These are phyloP conservation scores for Mycena epipterygia DNA, from an alignment of 768 basidiomycete species.

Conservation along the genomic window DNA sequence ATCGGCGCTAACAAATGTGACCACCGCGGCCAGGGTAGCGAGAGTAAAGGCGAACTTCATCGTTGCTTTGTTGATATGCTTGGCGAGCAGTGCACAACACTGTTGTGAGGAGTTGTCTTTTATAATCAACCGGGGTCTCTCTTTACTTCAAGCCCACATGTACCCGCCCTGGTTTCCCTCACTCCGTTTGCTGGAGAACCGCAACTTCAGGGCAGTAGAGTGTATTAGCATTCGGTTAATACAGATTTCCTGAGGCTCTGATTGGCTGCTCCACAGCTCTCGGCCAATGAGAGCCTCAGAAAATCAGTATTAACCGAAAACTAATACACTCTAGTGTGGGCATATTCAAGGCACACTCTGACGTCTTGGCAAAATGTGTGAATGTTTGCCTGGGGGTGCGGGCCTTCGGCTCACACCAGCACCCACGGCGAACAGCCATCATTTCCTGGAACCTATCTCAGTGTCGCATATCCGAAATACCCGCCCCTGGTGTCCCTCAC, in stretches of 20 bases:
- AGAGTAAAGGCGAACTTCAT: constrained; percentile 22
- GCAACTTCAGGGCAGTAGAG: constrained; percentile 20
- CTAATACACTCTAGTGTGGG: too few relatives aligned
- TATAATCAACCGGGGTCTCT: constrained; percentile 10
- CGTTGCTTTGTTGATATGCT: constrained; percentile 17
- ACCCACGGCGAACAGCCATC: constrained; percentile 9
- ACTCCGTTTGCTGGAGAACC: constrained; percentile 12
- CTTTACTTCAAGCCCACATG: constrained; percentile 17
- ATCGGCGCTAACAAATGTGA: constrained; percentile 21
- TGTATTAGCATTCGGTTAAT: too few relatives aligned
- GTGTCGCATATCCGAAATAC: constrained; percentile 10
- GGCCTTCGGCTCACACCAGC: constrained; percentile 12
- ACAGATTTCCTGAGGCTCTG: too few relatives aligned
- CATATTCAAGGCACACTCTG: constrained; percentile 19
- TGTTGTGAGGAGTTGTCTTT: constrained; percentile 20
- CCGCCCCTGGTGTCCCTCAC: constrained; percentile 11
- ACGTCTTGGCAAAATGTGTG: constrained; percentile 17
- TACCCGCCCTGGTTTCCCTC: constrained; percentile 17
- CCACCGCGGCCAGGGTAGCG: constrained; percentile 18
- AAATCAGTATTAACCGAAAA: too few relatives aligned
- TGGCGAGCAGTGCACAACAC: constrained; percentile 6
- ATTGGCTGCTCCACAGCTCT: too few relatives aligned
- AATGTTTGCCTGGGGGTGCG: constrained; percentile 8
- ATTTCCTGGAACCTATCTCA: constrained; percentile 8
- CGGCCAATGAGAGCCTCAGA: too few relatives aligned